Conservation (phyloP, 31 red algal species). For the Odonthalia washingtoniensis region DNA sequence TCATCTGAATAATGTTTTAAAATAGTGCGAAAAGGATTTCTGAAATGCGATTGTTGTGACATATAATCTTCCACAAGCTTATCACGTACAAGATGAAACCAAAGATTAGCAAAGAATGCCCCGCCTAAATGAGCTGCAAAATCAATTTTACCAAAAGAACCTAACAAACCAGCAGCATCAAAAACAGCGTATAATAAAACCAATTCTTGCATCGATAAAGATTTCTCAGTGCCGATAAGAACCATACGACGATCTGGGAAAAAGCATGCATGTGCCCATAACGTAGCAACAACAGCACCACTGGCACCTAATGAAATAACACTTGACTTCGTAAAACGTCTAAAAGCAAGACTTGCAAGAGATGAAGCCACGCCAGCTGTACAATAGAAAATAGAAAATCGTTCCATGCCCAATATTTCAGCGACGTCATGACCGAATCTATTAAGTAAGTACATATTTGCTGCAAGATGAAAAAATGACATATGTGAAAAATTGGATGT, state of each 20-base stretch:
- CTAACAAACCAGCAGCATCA: slow-evolving; percentile 74
- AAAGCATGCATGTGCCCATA: slow-evolving; percentile 71
- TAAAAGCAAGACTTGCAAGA: slow-evolving; percentile 58
- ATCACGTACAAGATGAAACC: slow-evolving; percentile 71
- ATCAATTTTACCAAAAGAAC: slow-evolving; percentile 75
- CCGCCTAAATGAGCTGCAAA: slow-evolving; percentile 81
- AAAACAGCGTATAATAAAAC: slow-evolving; percentile 65
- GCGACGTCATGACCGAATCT: slow-evolving; percentile 67
- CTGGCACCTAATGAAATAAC: slow-evolving; percentile 69
- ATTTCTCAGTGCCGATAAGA: slow-evolving; percentile 48
- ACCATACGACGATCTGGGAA: slow-evolving; percentile 70
- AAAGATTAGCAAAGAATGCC: slow-evolving; percentile 68
- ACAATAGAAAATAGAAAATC: slow-evolving; percentile 65
- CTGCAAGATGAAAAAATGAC: slow-evolving; percentile 64
- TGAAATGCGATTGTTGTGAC: no score
- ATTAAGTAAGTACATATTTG: slow-evolving; percentile 78
- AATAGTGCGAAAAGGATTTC: no score
- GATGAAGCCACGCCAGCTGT: slow-evolving; percentile 75
- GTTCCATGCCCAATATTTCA: slow-evolving; percentile 50
- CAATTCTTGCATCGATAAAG: slow-evolving; percentile 66
- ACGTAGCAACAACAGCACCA: slow-evolving; percentile 67
- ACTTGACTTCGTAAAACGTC: slow-evolving; percentile 58
- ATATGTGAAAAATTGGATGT: slow-evolving; percentile 85
- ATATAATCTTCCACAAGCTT: slow-evolving; percentile 51
- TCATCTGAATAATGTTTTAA: no score